Base-by-base conservation (phyloP, 2,329 filamentous ascomycete genomes). In the Sclerotiophoma versabilis region DNA sequence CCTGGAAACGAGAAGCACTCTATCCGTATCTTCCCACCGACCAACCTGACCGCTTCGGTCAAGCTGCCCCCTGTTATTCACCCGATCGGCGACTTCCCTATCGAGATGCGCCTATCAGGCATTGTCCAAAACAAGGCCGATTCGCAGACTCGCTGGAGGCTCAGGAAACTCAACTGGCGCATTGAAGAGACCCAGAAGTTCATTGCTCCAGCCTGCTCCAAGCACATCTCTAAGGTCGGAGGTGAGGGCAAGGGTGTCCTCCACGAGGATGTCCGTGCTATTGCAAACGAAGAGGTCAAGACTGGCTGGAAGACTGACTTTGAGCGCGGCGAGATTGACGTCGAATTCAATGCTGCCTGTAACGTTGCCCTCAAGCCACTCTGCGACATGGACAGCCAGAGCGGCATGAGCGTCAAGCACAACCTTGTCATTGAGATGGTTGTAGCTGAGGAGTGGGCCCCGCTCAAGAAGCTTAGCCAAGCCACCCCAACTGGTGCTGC, bases 21-120 rank as follows among this genome's bases (percentile, higher is more conserved):
- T 14, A 87, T 96, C 59, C 91, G 93, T 69, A 90, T 98, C 70
- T 99, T 99, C 77, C 95, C 93, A 41, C 93, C 95, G 0, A 99
- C 95, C 63, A 95, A 96, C 77, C 88, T 99, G 68, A 93, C 91
- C 63, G 90, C 92, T 54, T 88, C 87, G 69, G 89, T 95, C 59
- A 87, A 91, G 67, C 88, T 96, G 60, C 89, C 89, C 39, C 86
- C 91, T 30, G 86, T 96, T 60, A 87, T 97, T 59, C 89, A 96
- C 77, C 92, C 93, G 5, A 90, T 93, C 56, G 90, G 91, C 66
- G 87, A 85, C 66, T 93, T 96, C 77, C 89, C 83, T 10, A 83
- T 97, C 43, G 83, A 86, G 38, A 87, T 97, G 77, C 87, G 88
- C 46, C 84, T 99, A 60, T 91, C 93, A 59, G 93, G 93, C n/a